Evolutionary conservation across 805 yeast species (phyloP), one percentile per base, ranked within the genome.

Genomic region (Zygosaccharomyces bisporus): DNA sequence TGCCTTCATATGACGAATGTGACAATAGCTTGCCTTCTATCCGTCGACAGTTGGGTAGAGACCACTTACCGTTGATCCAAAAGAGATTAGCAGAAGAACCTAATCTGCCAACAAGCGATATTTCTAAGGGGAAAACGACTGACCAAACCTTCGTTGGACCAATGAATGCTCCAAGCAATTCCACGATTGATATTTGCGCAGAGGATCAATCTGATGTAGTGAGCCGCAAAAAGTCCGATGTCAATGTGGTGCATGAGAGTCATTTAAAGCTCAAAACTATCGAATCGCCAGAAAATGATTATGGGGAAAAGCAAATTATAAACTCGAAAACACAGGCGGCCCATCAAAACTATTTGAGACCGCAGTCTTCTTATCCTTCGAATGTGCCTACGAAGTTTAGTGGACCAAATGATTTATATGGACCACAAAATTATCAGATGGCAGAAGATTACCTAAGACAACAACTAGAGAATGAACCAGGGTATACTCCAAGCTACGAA

Each of bases 401-500:
- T 16, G 21, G n/a, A 3, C 18, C 25, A 12, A 20, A 25, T 16
- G 33, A 37, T 19, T 4, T 37, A 17, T 16, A 37, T 25, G 40
- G 33, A 6, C 33, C 40, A 17, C 32, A 37, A 16, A 25, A 25
- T 12, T 25, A 37, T 24, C 13, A 24, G 5, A 37, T 25, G 40
- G 6, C 17, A 6, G 33, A 37, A 12, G 40, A 25, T 16, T 37
- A 37, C 14, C 40, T 25, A n/a, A 37, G 16, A 6, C 40, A 37
- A 8, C 31, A 16, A 3, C 4, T 12, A 12, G 14, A 25, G 17
- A 14, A 17, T 18, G 24, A n/a, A 5, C 14, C 14, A 18, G 21
- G n/a, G 8, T 13, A 17, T 18, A 14, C 10, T 1, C 17, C n/a
- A 25, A 10, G n/a, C 10, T 3, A 14, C 17, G 33, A 7, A 13